A percentile compares a stretch with the other conserved stretches of the same genome.
These are phyloP conservation scores for Bryoglossum gracile DNA, from an alignment of 495 filamentous ascomycete species.

Conservation along the genomic window DNA sequence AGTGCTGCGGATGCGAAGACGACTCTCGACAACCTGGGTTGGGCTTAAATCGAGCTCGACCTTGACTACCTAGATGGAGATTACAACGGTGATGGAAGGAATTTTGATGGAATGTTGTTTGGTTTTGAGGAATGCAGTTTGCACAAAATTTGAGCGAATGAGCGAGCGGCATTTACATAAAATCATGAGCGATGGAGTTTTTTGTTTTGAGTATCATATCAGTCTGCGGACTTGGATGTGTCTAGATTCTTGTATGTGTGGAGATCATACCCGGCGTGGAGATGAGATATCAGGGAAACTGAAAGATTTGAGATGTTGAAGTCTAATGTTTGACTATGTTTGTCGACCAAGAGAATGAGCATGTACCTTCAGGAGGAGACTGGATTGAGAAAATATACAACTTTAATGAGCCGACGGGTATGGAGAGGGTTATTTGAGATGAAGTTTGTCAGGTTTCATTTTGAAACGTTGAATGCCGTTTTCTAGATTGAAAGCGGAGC, in stretches of 20 bases:
- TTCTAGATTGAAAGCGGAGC: too few species aligned
- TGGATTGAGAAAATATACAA: neutral
- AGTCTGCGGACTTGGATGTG: neutral
- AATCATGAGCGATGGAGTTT: conserved; percentile 26
- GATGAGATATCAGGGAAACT: neutral
- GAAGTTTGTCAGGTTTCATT: neutral
- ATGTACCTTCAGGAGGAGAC: too few species aligned
- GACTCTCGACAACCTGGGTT: conserved; percentile 57
- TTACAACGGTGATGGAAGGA: neutral
- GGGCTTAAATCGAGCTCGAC: conserved; percentile 28
- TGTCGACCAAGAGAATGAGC: too few species aligned
- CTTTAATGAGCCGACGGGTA: neutral
- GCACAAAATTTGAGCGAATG: conserved; percentile 14
- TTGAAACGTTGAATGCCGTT: too few species aligned
- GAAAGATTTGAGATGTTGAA: too few species aligned
- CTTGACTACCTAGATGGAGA: neutral
- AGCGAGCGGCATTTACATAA: conserved; percentile 22
- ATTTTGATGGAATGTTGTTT: too few species aligned
- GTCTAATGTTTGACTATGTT: too few species aligned
- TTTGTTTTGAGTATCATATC: neutral
- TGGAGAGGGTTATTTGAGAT: neutral
- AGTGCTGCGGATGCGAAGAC: conserved; percentile 50
- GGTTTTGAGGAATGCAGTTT: too few species aligned
- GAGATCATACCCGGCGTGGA: neutral
- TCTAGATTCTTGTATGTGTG: neutral